phyloP scores from a whole-genome alignment of 495 filamentous ascomycete species.

The Hypoxylon fuscum region DNA sequence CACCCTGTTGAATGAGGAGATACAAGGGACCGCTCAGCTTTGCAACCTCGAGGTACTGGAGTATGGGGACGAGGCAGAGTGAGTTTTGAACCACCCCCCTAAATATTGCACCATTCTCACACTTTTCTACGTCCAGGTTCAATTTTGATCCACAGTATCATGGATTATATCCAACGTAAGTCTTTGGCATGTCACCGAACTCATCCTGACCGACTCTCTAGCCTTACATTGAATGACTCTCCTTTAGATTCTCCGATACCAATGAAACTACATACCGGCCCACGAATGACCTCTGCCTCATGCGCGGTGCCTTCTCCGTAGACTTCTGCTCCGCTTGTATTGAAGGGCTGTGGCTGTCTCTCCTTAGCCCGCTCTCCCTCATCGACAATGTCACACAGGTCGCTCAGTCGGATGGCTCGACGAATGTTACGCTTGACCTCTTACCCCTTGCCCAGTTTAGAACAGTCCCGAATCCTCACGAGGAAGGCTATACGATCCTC shows the following conservation, averaged over 20 bases:
- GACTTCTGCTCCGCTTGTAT: slow-evolving; percentile 40
- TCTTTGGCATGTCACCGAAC: not conserved
- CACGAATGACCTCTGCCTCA: slow-evolving; percentile 36
- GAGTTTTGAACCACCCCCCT: slow-evolving; percentile 1
- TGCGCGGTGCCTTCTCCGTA: slow-evolving; percentile 33
- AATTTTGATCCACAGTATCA: slow-evolving; percentile 31
- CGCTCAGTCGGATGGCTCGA: slow-evolving; percentile 21
- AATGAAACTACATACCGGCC: slow-evolving; percentile 39
- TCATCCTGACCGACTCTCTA: not conserved
- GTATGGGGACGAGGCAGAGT: slow-evolving; percentile 35
- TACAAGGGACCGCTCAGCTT: slow-evolving; percentile 38
- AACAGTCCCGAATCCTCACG: slow-evolving; percentile 19
- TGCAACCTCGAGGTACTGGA: slow-evolving; percentile 41
- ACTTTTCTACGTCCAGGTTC: slow-evolving; percentile 17
- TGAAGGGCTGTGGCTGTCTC: slow-evolving; percentile 38
- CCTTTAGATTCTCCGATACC: slow-evolving; percentile 24
- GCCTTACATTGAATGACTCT: not conserved
- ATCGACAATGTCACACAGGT: slow-evolving; percentile 36
- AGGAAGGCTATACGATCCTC: slow-evolving; percentile 32
- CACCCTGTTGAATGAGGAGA: slow-evolving; percentile 32
- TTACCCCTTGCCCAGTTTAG: slow-evolving; percentile 38
- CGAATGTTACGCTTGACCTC: slow-evolving; percentile 31
- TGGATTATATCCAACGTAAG: slow-evolving; percentile 42
- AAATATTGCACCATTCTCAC: not conserved
- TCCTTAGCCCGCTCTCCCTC: slow-evolving; percentile 24